Base-by-base conservation (phyloP, 108 stramenopile species). In the Chaetoceros muelleri region DNA sequence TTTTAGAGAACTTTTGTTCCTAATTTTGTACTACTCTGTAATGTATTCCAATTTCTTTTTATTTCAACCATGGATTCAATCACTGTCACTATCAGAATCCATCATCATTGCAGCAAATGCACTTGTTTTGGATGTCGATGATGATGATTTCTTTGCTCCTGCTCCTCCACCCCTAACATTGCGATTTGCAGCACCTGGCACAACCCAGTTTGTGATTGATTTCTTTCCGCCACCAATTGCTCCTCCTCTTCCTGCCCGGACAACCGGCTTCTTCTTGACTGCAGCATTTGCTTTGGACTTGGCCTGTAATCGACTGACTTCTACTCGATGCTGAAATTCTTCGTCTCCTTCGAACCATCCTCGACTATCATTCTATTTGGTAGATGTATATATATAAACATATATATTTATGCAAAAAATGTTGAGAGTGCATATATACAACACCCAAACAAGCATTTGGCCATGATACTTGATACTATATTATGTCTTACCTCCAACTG, bases 91-190 rank as follows among this genome's bases (percentile, higher is more conserved):
- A 23, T 85, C 78, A 31, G 68, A 70, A 50, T 66, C 87, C 81
- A 84, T 82, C 86, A 92, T 88, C 85, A 87, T 87, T 19, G 90
- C 90, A 20, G 84, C 62, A 71, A 92, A 88, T 5, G 85, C 81
- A 25, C 79, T 82, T 79, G 20, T 64, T 57, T 40, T 53, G 46
- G 34, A 31, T 30, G 22, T 45, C 56, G 40, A 24, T 64, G 0
- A 55, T 5, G 29, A 55, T 72, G 7, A 62, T 48, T 51, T 73
- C 58, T 74, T 69, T 56, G 65, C 75, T 28, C 40, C 48, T 55
- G 46, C 52, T 21, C 55, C 56, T 48, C 28, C 58, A 24, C 62
- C 60, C 23, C 49, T 23, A 23, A 53, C 60, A 23, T 61, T 46
- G 30, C 51, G 54, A 44, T 57, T 64, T 48, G 64, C 53, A 22